phyloP scores from a whole-genome alignment of 2,329 filamentous ascomycete species.

The Fusarium sp. region DNA sequence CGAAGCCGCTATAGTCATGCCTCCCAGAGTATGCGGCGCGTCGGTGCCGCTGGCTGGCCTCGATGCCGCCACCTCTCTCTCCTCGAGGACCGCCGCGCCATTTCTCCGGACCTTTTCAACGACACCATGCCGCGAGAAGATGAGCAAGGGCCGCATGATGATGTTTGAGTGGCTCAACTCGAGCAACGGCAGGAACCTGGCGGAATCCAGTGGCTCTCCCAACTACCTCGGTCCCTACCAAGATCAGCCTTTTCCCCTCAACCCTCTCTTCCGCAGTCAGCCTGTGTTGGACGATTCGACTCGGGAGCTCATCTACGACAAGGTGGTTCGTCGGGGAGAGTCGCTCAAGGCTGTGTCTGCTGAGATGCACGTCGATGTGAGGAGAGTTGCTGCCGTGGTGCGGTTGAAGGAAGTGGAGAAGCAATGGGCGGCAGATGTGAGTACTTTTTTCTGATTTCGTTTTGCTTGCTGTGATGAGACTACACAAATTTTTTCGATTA shows the following conservation, averaged over 20 bases:
- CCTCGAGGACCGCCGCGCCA: slow-evolving; percentile 20
- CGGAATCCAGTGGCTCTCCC: slow-evolving; percentile 43
- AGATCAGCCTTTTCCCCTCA: slow-evolving; percentile 78
- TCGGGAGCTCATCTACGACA: slow-evolving; percentile 78
- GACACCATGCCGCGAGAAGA: slow-evolving; percentile 54
- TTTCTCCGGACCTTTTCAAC: slow-evolving; percentile 54
- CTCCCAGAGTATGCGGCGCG: slow-evolving; percentile 48
- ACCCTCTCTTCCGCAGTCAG: slow-evolving; percentile 77
- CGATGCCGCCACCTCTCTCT: slow-evolving; percentile 42
- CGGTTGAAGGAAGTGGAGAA: slow-evolving; percentile 88
- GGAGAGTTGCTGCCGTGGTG: slow-evolving; percentile 86
- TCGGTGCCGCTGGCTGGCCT: slow-evolving; percentile 47
- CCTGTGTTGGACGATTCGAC: slow-evolving; percentile 79
- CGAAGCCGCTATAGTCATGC: slow-evolving; percentile 45
- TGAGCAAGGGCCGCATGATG: slow-evolving; percentile 50
- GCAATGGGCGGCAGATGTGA: slow-evolving; percentile 80
- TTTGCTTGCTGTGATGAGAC: slow-evolving; percentile 63
- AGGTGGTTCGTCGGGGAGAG: slow-evolving; percentile 73
- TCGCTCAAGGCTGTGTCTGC: slow-evolving; percentile 82
- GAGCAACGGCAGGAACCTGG: slow-evolving; percentile 38
- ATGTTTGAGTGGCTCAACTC: slow-evolving; percentile 56
- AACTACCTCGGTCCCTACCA: slow-evolving; percentile 54
- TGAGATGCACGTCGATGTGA: slow-evolving; percentile 82
- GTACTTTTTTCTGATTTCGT: slow-evolving; percentile 47
- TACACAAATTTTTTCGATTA: slow-evolving; percentile 92